phyloP scores from a whole-genome alignment of 306 rosid genomes.

The Comarum palustre region DNA sequence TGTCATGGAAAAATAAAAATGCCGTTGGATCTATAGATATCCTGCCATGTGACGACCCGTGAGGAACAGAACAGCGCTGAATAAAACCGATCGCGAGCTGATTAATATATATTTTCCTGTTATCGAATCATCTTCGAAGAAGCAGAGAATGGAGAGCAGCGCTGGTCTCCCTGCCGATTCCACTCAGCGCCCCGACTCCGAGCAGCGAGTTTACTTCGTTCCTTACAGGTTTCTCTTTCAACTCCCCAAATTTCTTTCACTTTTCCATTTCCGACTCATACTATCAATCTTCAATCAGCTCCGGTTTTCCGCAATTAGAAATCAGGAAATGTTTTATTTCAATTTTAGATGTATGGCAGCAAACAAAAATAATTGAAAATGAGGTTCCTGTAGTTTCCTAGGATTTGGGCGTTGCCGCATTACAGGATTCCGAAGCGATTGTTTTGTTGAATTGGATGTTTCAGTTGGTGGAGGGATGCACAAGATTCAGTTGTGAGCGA shows the following conservation, averaged over 20 bases:
- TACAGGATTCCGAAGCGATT: conserved; percentile 14
- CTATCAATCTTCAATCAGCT: neutral
- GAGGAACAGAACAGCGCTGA: too few species aligned
- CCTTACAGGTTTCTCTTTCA: conserved; percentile 64
- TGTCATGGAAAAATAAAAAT: too few species aligned
- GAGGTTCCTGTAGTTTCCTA: neutral
- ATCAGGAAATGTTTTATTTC: neutral
- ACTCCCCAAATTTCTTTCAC: neutral
- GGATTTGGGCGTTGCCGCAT: conserved; percentile 39
- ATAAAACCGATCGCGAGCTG: neutral
- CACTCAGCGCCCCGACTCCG: conserved; percentile 43
- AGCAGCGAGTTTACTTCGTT: conserved; percentile 84
- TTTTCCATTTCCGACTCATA: neutral
- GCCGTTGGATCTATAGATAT: too few species aligned
- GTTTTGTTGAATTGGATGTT: conserved; percentile 26
- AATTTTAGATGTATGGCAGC: neutral
- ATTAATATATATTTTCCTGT: too few species aligned
- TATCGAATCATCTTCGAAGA: conserved; percentile 34
- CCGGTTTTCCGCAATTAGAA: neutral
- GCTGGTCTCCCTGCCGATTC: conserved; percentile 48
- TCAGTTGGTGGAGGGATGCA: conserved; percentile 99
- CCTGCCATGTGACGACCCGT: too few species aligned
- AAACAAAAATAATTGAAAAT: too few species aligned
- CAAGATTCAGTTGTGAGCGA: conserved; percentile 61
- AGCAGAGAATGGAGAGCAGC: conserved; percentile 23